These are phyloP conservation scores for Trametes cubensis DNA, from an alignment of 768 basidiomycete genomes.

Conservation along the genomic window DNA sequence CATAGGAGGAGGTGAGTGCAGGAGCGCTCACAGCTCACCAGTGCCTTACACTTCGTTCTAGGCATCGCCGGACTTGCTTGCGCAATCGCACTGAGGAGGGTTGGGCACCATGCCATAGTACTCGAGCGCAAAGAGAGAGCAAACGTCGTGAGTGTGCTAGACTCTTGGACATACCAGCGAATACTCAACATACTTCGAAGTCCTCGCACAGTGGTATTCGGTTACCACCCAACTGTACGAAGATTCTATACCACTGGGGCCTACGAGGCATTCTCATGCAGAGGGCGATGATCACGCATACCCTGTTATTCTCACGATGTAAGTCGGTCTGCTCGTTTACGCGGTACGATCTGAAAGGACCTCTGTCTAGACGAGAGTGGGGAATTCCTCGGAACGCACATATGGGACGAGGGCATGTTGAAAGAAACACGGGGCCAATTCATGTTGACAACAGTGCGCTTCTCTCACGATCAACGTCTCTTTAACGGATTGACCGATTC, in stretches of 20 bases:
- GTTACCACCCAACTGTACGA: slow-evolving; percentile 42
- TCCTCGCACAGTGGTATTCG: slow-evolving; percentile 31
- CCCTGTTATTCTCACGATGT: slow-evolving; percentile 32
- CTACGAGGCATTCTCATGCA: slow-evolving; percentile 31
- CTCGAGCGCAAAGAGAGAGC: slow-evolving; percentile 31
- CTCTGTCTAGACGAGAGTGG: slow-evolving; percentile 28
- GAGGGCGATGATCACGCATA: slow-evolving; percentile 26
- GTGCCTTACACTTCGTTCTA: not conserved
- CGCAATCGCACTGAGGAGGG: slow-evolving; percentile 34
- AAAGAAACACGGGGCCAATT: slow-evolving; percentile 35
- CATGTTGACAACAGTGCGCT: slow-evolving; percentile 33
- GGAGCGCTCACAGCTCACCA: not conserved
- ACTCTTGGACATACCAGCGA: no score
- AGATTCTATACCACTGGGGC: slow-evolving; percentile 42
- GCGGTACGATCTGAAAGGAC: not conserved
- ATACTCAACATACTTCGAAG: not conserved
- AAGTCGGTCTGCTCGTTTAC: slow-evolving; percentile 1
- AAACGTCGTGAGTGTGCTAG: slow-evolving; percentile 11
- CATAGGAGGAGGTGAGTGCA: slow-evolving; percentile 34
- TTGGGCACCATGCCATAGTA: slow-evolving; percentile 36
- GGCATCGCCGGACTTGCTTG: slow-evolving; percentile 39
- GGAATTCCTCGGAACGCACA: slow-evolving; percentile 32
- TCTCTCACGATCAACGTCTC: not conserved
- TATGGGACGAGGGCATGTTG: slow-evolving; percentile 33
- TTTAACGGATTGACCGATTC: not conserved